Conservation (phyloP, 331 rosid species). For the Rhamnella rubrinervis region DNA sequence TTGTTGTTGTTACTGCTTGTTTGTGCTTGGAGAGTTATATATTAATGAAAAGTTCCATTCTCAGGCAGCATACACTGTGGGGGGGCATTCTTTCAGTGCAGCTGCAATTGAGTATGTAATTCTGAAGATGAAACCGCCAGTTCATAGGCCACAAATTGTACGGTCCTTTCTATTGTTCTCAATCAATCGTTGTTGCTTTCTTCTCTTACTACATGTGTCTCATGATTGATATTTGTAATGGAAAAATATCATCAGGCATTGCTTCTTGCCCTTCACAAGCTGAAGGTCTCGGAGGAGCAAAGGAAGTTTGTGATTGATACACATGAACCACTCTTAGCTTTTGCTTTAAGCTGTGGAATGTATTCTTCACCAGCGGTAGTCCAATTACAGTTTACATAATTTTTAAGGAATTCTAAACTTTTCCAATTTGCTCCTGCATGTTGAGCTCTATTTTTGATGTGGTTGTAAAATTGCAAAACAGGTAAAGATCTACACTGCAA, state of each 20-base stretch:
- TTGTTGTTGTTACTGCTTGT: neutral
- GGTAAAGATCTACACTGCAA: constrained; percentile 58
- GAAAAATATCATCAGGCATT: constrained; percentile 48
- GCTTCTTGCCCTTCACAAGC: constrained; percentile 79
- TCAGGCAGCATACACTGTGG: constrained; percentile 73
- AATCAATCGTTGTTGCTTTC: neutral
- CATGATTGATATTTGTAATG: constrained; percentile 25
- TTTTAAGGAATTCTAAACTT: neutral
- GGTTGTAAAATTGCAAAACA: constrained; percentile 25
- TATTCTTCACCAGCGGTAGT: constrained; percentile 77
- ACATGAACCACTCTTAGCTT: constrained; percentile 53
- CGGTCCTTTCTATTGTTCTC: constrained; percentile 16
- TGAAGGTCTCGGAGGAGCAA: constrained; percentile 66
- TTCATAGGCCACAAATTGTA: constrained; percentile 80
- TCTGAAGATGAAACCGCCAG: constrained; percentile 71
- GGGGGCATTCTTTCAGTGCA: constrained; percentile 73
- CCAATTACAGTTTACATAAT: neutral
- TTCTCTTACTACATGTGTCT: constrained; percentile 10
- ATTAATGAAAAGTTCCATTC: constrained; percentile 3
- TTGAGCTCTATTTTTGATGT: constrained; percentile 5
- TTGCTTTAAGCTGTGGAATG: constrained; percentile 68
- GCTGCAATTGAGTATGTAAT: constrained; percentile 64
- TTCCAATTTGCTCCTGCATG: neutral
- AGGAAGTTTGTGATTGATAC: constrained; percentile 43
- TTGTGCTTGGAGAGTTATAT: neutral